Base-by-base conservation (phyloP, 768 basidiomycete species). In the Pulveroboletus sp. region DNA sequence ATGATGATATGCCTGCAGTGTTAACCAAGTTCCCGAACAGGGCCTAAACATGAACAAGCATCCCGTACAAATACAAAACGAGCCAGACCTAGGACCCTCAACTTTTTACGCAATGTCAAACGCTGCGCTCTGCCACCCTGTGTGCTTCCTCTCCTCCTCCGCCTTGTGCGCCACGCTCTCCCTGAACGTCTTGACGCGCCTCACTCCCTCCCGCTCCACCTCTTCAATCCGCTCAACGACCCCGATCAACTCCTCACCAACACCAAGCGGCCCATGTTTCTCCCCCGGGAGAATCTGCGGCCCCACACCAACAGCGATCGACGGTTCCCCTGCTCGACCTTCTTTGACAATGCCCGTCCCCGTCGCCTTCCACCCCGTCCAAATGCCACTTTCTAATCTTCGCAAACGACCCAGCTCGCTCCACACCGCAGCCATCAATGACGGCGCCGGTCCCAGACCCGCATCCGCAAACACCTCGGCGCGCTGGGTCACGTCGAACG, bases 211-310 rank as follows among this genome's bases (percentile, higher is more conserved):
- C 55, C 68, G 51, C 14, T 51, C 63, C 1, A 39, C n/a, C 5
- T 35, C 50, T 0, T 47, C 22, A 0, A 58, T 2, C 24, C 57
- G 42, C 37, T 57, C 22, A 72, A 43, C 4, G 68, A 61, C 51
- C 72, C 76, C 3, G 80, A 73, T 5, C 72, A 73, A 2, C 71
- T 80, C 3, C 81, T n/a, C n/a, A n/a, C n/a, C n/a, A n/a, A n/a
- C n/a, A n/a, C n/a, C 86, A 30, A 81, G 58, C 0, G 86, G 86
- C 0, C 86, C 86, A 4, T 71, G 74, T 73, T 89, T 86, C 53
- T 82, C 77, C 0, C 84, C 82, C 23, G 77, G 67, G 24, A 89
- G 64, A 27, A 89, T 79, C 71, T 89, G 86, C 30, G 86, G 86
- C 65, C 85, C 85, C 6, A 77, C 82, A 2, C 86, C 86, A 70